These are phyloP conservation scores for Xylariaceae sp. DNA, from an alignment of 2,329 filamentous ascomycete genomes.

Conservation along the genomic window DNA sequence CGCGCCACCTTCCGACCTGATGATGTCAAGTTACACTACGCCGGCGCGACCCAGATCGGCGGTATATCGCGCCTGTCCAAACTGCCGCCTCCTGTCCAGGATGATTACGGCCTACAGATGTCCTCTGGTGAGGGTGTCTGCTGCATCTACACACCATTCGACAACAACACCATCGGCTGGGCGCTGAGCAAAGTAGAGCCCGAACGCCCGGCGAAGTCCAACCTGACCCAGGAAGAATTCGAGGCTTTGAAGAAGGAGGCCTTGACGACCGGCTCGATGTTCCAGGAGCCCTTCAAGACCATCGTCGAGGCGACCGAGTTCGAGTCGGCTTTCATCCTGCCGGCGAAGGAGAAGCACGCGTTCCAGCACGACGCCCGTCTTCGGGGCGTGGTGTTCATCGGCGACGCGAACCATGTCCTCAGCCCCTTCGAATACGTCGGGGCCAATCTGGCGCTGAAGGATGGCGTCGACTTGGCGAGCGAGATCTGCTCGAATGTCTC, in stretches of 20 bases:
- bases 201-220: conserved; percentile 5
- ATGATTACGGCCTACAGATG: conserved; percentile 33
- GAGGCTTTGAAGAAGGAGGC: conserved; percentile 25
- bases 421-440: conserved; percentile 42
- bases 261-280: conserved; percentile 24
- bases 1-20: conserved; percentile 20
- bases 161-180: conserved; percentile 34
- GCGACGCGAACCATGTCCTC: conserved; percentile 43
- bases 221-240: conserved; percentile 14
- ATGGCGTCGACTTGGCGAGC: conserved; percentile 39
- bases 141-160: conserved; percentile 38
- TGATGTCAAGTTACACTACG: conserved; percentile 30
- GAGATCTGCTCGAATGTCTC: conserved; percentile 25
- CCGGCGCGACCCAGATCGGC: conserved; percentile 30
- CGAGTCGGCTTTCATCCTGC: conserved; percentile 29
- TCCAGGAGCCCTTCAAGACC: conserved; percentile 31
- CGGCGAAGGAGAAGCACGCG: conserved; percentile 36
- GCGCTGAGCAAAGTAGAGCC: conserved; percentile 28
- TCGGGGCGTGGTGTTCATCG: conserved; percentile 35
- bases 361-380: conserved; percentile 28
- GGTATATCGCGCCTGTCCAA: conserved; percentile 30
- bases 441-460: conserved; percentile 38
- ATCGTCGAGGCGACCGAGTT: conserved; percentile 33
- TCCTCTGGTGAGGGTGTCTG: conserved; percentile 30
- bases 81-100: conserved; percentile 24